Percentiles rank a stretch among this genome's conserved stretches.
Evolutionary conservation across 1,284 basidiomycete species (phyloP).

Genomic region (Erythrobasidium hasegawianum): DNA sequence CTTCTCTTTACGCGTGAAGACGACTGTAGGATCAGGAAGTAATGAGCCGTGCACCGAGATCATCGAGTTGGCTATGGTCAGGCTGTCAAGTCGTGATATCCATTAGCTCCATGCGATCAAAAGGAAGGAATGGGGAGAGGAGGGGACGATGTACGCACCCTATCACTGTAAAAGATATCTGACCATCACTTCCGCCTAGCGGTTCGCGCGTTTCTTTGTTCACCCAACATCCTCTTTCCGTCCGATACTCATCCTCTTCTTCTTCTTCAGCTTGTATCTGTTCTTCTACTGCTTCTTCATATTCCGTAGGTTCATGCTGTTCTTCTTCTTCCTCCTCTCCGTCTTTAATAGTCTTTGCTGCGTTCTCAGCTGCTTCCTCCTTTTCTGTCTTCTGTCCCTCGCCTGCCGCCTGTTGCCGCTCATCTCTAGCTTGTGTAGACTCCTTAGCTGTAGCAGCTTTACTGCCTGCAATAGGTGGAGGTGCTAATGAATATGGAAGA

Average conservation of each 20-base stretch:
- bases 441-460: slow-evolving; percentile 1
- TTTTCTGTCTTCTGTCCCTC: neutral
- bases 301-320: slow-evolving; percentile 19
- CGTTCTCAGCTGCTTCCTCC: slow-evolving; percentile 42
- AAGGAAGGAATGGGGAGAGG: no score
- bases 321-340: slow-evolving; percentile 7
- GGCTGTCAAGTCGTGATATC: no score
- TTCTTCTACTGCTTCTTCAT: slow-evolving; percentile 33
- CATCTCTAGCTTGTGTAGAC: slow-evolving; percentile 4
- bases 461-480: neutral
- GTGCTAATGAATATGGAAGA: slow-evolving; percentile 37
- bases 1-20: slow-evolving; percentile 46
- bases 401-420: neutral
- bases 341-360: slow-evolving; percentile 42
- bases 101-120: no score
- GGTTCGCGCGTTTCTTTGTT: slow-evolving; percentile 64
- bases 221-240: slow-evolving; percentile 68
- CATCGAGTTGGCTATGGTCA: slow-evolving; percentile 93
- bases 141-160: slow-evolving; percentile 68
- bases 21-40: slow-evolving; percentile 76
- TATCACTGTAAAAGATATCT: slow-evolving; percentile 81
- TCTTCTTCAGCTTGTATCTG: slow-evolving; percentile 41
- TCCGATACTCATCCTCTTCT: slow-evolving; percentile 47
- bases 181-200: slow-evolving; percentile 68
- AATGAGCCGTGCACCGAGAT: slow-evolving; percentile 87